A percentile compares a stretch with the other conserved stretches of the same genome.
phyloP scores from a whole-genome alignment of 2,329 filamentous ascomycete species.

The Mollisiaceae sp. region DNA sequence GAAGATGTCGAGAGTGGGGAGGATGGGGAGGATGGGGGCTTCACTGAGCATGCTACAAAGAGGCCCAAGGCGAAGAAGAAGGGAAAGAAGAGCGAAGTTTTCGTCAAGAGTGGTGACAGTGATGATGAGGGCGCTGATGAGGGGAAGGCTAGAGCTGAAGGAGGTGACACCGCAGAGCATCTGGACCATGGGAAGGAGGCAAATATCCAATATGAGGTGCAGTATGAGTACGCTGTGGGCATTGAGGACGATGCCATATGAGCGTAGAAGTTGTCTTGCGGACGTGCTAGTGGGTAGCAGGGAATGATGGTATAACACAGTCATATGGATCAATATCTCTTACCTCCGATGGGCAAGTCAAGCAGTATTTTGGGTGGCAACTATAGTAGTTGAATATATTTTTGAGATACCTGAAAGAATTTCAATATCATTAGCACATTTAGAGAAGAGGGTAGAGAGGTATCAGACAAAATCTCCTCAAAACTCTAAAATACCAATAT shows the following conservation, averaged over 20 bases:
- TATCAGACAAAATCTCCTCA: background rate
- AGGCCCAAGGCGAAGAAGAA: background rate
- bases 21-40: background rate
- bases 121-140: too few species aligned
- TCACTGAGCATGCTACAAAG: too few species aligned
- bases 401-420: background rate
- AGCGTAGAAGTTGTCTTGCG: too few species aligned
- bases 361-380: background rate
- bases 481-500: background rate
- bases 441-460: background rate
- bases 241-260: background rate
- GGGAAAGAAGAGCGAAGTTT: background rate
- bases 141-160: too few species aligned
- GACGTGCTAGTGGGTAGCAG: background rate
- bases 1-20: background rate
- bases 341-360: background rate
- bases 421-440: background rate
- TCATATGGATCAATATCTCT: background rate
- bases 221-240: too few species aligned
- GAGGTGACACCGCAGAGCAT: too few species aligned
- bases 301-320: background rate
- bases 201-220: too few species aligned
- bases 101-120: too few species aligned
- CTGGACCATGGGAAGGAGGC: too few species aligned
- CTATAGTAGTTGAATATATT: background rate